These are phyloP conservation scores for Xylaria grammica DNA, from an alignment of 495 filamentous ascomycete genomes.

Conservation along the genomic window DNA sequence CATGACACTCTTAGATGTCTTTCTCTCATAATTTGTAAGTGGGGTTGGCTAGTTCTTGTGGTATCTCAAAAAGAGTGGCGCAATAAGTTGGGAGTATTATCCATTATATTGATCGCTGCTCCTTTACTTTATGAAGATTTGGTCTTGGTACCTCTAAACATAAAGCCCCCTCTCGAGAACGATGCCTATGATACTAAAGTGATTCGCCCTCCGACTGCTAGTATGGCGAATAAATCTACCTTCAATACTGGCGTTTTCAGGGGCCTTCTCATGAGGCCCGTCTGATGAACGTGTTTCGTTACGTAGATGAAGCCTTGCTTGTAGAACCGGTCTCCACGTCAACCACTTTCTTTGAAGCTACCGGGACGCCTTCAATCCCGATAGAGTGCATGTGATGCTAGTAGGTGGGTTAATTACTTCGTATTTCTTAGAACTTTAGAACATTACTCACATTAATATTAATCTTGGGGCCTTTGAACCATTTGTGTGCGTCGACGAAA, in stretches of 20 bases:
- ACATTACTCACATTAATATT: conserved; percentile 57
- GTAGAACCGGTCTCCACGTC: conserved; percentile 34
- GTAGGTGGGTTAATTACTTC: conserved; percentile 19
- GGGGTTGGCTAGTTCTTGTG: too few relatives aligned
- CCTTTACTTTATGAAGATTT: background rate
- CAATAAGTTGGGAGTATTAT: too few relatives aligned
- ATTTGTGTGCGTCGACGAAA: conserved; percentile 68
- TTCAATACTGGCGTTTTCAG: background rate
- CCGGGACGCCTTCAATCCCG: conserved; percentile 27
- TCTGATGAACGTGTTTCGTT: background rate
- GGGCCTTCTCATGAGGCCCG: background rate
- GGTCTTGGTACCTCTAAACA: background rate
- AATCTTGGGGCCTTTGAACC: conserved; percentile 76
- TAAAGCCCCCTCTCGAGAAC: background rate
- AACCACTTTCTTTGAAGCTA: conserved; percentile 21
- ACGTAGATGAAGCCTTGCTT: conserved; percentile 18
- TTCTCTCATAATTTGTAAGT: too few relatives aligned
- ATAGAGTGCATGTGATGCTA: conserved; percentile 36
- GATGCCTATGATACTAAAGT: background rate
- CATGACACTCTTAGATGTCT: too few relatives aligned
- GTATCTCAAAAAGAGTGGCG: too few relatives aligned
- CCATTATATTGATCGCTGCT: background rate
- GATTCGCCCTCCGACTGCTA: background rate
- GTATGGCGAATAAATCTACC: background rate
- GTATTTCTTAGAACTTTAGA: background rate